These are phyloP conservation scores for Rhizophlyctis rosea DNA, from an alignment of 192 early-diverging fungal species.

Conservation along the genomic window DNA sequence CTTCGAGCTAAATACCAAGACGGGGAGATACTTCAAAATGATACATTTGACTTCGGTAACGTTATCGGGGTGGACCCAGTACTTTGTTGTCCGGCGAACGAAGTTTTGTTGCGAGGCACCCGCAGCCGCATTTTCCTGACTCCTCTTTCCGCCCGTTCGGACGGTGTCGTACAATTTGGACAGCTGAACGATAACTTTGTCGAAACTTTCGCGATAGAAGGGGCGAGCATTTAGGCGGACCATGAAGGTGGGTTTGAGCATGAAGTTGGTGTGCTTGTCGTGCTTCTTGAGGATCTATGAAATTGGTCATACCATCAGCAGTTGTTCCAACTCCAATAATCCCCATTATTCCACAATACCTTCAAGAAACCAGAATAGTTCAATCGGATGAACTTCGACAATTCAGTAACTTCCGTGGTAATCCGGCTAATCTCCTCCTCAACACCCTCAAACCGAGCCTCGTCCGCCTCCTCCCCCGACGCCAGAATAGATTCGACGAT, in stretches of 20 bases:
- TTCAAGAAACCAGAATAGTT: constrained; percentile 54
- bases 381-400: constrained; percentile 49
- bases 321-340: too few relatives aligned
- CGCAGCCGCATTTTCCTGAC: constrained; percentile 21
- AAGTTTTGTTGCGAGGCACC: constrained; percentile 57
- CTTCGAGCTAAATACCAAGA: constrained; percentile 77
- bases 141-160: constrained; percentile 38
- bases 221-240: constrained; percentile 53
- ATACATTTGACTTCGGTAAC: constrained; percentile 90
- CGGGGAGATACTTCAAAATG: constrained; percentile 86
- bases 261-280: constrained; percentile 89
- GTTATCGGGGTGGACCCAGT: constrained; percentile 96
- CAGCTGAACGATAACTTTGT: constrained; percentile 78
- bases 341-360: constrained; percentile 3
- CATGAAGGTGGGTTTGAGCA: constrained; percentile 73
- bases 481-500: constrained; percentile 35
- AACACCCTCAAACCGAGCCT: constrained; percentile 29
- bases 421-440: constrained; percentile 40
- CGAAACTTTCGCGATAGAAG: constrained; percentile 82
- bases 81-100: constrained; percentile 85
- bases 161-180: constrained; percentile 48
- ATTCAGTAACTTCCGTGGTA: constrained; percentile 44
- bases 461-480: constrained; percentile 15
- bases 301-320: too few relatives aligned
- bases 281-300: constrained; percentile 99